These are phyloP conservation scores for Chytriomyces confervae DNA, from an alignment of 192 early-diverging fungal genomes.

Conservation along the genomic window DNA sequence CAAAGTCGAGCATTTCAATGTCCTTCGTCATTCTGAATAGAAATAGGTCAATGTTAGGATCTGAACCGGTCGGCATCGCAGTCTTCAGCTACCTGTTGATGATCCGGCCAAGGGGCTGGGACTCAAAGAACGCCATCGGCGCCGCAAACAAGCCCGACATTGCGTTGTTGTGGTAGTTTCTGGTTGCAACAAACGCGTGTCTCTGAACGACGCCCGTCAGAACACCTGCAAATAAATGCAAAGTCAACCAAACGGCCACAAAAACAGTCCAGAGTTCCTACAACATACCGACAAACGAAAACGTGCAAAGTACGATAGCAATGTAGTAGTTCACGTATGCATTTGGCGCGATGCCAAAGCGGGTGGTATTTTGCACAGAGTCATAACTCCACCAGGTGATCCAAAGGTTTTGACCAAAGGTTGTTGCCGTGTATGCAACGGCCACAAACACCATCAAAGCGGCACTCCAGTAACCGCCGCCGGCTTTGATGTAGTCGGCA, in stretches of 20 bases:
- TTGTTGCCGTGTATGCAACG: neutral
- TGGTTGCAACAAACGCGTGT: constrained; percentile 28
- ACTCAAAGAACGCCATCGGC: constrained; percentile 66
- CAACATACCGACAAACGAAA: neutral
- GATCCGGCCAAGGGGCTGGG: constrained; percentile 67
- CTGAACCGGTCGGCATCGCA: neutral
- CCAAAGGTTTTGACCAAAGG: neutral
- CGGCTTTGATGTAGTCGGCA: constrained; percentile 2
- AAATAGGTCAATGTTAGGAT: neutral
- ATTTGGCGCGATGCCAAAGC: neutral
- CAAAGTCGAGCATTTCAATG: constrained; percentile 57
- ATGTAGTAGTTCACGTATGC: neutral
- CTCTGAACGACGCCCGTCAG: constrained; percentile 35
- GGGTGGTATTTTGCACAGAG: neutral
- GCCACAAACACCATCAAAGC: neutral
- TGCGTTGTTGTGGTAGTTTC: constrained; percentile 54
- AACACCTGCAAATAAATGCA: neutral
- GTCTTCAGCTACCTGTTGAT: constrained; percentile 58
- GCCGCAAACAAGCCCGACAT: constrained; percentile 50
- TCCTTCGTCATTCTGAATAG: constrained; percentile 57
- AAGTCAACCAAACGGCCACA: neutral
- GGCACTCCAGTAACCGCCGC: neutral
- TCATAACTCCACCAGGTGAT: constrained; percentile 1
- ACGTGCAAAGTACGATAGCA: neutral
- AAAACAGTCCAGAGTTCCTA: too few species aligned